Conservation (phyloP, 2,329 filamentous ascomycete species). For the Arachnomyces sp. region DNA sequence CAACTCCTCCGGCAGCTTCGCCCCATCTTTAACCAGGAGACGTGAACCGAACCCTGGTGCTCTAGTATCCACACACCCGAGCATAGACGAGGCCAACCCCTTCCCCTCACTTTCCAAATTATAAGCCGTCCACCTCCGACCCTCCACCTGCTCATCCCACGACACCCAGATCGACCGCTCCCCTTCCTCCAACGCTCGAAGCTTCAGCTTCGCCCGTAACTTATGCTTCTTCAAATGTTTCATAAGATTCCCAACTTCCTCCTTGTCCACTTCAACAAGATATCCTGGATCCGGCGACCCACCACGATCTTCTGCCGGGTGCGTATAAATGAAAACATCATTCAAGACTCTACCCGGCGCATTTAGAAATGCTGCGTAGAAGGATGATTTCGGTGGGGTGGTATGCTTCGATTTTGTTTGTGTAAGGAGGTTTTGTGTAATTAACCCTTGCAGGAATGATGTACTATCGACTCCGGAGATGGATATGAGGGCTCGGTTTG, state of each 20-base stretch:
- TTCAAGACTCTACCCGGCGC: conserved; percentile 76
- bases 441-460: conserved; percentile 79
- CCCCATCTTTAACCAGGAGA: conserved; percentile 29
- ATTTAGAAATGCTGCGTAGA: conserved; percentile 80
- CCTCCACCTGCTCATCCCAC: conserved; percentile 54
- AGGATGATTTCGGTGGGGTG: conserved; percentile 39
- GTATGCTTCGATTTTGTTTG: conserved; percentile 31
- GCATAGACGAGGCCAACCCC: conserved; percentile 9
- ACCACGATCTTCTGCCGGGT: conserved; percentile 29
- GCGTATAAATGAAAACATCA: conserved; percentile 83
- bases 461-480: conserved; percentile 71
- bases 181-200: conserved; percentile 57
- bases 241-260: conserved; percentile 54
- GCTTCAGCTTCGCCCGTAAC: conserved; percentile 67
- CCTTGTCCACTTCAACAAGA: conserved; percentile 74
- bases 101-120: conserved; percentile 1
- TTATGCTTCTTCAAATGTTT: conserved; percentile 80
- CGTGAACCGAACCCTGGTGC: conserved; percentile 35
- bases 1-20: conserved; percentile 27
- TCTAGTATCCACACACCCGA: conserved; percentile 32
- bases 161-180: conserved; percentile 65
- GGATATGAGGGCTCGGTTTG: conserved; percentile 71
- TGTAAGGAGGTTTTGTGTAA: conserved; percentile 63
- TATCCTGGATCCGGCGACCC: conserved; percentile 35
- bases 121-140: conserved; percentile 14